Evolutionary conservation across 768 basidiomycete species (phyloP).

Genomic region (Psilocybe sp.): DNA sequence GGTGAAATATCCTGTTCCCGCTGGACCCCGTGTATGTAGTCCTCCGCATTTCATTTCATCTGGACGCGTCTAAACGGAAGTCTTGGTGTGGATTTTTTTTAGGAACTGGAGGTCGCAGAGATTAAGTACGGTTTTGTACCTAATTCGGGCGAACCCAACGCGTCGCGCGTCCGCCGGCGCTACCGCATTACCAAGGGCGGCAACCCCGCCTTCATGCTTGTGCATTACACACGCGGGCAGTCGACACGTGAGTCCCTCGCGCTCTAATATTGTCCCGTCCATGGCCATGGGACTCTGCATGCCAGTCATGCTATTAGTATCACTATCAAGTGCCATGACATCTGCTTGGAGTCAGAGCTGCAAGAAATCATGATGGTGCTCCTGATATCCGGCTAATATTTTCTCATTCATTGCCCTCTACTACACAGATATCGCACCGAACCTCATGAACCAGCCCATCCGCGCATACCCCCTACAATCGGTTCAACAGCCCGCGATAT

Average conservation of each 20-base stretch:
- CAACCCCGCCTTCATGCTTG: slow-evolving; percentile 67
- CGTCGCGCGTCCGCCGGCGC: slow-evolving; percentile 68
- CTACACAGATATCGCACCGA: slow-evolving; percentile 53
- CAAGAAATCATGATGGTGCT: not conserved
- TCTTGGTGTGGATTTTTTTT: not conserved
- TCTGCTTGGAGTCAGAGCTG: not conserved
- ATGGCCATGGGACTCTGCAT: slow-evolving; percentile 4
- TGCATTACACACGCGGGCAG: slow-evolving; percentile 73
- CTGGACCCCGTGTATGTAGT: slow-evolving; percentile 52
- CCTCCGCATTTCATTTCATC: not conserved
- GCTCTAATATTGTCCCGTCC: slow-evolving; percentile 2
- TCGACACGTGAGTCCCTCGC: slow-evolving; percentile 48
- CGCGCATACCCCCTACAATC: slow-evolving; percentile 70
- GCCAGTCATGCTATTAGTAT: slow-evolving; percentile 7
- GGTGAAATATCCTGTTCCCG: slow-evolving; percentile 52
- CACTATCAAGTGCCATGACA: not conserved
- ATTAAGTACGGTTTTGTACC: slow-evolving; percentile 78
- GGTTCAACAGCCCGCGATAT: slow-evolving; percentile 65
- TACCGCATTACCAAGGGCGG: slow-evolving; percentile 75
- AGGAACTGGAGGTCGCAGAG: slow-evolving; percentile 81
- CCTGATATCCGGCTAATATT: not conserved
- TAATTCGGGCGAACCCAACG: slow-evolving; percentile 52
- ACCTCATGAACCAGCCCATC: slow-evolving; percentile 56
- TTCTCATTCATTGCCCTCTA: not conserved
- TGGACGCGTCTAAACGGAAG: not conserved